Evolutionary conservation across 148 eudicot species (phyloP).

Genomic region (Suaeda aralocaspica): DNA sequence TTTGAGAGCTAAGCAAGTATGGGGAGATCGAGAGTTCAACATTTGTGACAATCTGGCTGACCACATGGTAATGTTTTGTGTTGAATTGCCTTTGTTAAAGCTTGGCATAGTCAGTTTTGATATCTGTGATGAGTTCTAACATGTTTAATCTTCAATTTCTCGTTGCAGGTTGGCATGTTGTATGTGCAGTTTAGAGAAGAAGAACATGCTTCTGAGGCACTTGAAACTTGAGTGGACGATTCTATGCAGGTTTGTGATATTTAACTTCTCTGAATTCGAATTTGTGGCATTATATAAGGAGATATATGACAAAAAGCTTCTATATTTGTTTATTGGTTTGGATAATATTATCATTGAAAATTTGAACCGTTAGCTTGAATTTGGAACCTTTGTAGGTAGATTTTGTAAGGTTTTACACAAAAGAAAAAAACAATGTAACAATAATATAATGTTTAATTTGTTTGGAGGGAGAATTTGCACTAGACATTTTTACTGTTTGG

Average conservation of each 20-base stretch:
- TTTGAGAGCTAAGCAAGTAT: constrained; percentile 84
- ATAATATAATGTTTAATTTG: too few relatives aligned
- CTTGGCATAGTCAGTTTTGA: neutral
- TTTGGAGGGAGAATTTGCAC: too few relatives aligned
- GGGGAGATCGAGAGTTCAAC: constrained; percentile 86
- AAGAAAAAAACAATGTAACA: too few relatives aligned
- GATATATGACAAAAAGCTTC: too few relatives aligned
- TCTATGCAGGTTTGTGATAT: constrained; percentile 67
- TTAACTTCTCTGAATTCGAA: too few relatives aligned
- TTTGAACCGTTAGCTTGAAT: too few relatives aligned
- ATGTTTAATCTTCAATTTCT: neutral
- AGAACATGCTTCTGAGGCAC: constrained; percentile 85
- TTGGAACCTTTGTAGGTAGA: too few relatives aligned
- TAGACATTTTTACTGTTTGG: too few relatives aligned
- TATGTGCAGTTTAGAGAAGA: constrained; percentile 93
- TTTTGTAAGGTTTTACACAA: too few relatives aligned
- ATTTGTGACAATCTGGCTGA: constrained; percentile 95
- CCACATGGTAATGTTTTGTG: constrained; percentile 60
- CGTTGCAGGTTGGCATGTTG: constrained; percentile 79
- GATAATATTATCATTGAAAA: too few relatives aligned
- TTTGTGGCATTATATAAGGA: too few relatives aligned
- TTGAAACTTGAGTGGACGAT: constrained; percentile 75
- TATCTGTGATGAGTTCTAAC: neutral
- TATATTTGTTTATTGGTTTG: too few relatives aligned
- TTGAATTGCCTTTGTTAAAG: neutral